Base-by-base conservation (phyloP, 176 grass and related monocot genomes). In the Carex parvula region DNA sequence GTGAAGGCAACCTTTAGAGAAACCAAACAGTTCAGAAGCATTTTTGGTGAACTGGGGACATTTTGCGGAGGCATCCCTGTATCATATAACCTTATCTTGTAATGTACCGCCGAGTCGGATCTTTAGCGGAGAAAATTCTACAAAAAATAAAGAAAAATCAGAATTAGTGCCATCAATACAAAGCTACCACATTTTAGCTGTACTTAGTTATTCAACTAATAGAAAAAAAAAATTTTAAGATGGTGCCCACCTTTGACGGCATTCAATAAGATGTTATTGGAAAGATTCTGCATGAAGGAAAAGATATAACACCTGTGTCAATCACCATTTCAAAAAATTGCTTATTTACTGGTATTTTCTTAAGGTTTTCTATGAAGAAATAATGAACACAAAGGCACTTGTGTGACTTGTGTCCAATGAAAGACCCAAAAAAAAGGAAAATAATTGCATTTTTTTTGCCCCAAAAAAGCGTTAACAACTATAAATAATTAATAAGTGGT, bases 81-180 rank as follows among this genome's bases (percentile, higher is more conserved):
- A 55, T 54, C 85, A 5, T 99, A 99, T 77, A 92, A 99, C 11
- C 69, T 87, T 60, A 86, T 99, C 96, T 89, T 99, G 96, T 83
- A 99, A 74, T 44, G 96, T 81, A 63, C 96, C 96, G 0, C 96
- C 96, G 3, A 99, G 87, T 41, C 96, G 89, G 58, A 99, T 86
- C 86, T 92, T 95, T 61, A 99, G 57, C 3, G 96, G 96, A 60
- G 93, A 92, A 86, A 99, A 99, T 24, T 91, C 96, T 99, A 89
- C 20, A 85, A 65, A 68, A 68, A 57, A 57, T n/a, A 4, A 59
- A 59, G 1, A 65, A 74, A 30, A 18, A 56, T 56, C 8, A 71
- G 22, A 61, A 84, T 4, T 10, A 53, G 30, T 41, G 4, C 5
- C 26, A 68, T 68, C n/a, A 66, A 35, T 68, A 64, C 32, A 80